Conservation (phyloP, 139 green algal genomes). For the Chlorella sorokiniana region DNA sequence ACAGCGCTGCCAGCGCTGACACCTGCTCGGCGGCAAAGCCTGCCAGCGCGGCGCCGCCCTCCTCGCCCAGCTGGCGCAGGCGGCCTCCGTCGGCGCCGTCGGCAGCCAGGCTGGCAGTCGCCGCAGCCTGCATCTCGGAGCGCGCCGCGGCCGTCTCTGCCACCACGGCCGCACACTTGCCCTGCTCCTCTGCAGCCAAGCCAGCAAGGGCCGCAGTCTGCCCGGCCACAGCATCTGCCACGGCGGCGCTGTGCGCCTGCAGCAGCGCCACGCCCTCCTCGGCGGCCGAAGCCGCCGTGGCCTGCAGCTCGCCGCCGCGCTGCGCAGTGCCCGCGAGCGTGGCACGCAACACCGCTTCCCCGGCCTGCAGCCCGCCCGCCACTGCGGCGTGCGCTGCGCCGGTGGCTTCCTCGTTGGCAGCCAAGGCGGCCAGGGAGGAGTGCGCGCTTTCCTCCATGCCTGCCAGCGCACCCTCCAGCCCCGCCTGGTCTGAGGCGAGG, state of each 20-base stretch:
- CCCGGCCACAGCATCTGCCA: neutral
- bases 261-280: neutral
- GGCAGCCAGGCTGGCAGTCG: neutral
- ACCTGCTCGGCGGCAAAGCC: constrained; percentile 22
- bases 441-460: constrained; percentile 6
- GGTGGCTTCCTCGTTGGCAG: neutral
- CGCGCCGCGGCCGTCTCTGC: neutral
- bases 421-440: constrained; percentile 1
- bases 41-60: neutral
- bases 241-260: constrained; percentile 15
- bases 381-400: neutral
- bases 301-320: neutral
- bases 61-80: neutral
- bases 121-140: neutral
- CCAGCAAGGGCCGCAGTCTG: neutral
- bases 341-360: neutral
- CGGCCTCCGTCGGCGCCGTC: neutral
- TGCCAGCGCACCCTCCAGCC: constrained; percentile 6
- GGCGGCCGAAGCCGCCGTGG: neutral
- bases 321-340: neutral
- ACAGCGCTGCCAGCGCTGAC: constrained; percentile 1
- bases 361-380: constrained; percentile 13
- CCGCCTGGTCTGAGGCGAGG: neutral
- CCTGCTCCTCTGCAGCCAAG: neutral
- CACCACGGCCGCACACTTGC: neutral